These are phyloP conservation scores for Quillaja saponaria DNA, from an alignment of 306 rosid species.

Conservation along the genomic window DNA sequence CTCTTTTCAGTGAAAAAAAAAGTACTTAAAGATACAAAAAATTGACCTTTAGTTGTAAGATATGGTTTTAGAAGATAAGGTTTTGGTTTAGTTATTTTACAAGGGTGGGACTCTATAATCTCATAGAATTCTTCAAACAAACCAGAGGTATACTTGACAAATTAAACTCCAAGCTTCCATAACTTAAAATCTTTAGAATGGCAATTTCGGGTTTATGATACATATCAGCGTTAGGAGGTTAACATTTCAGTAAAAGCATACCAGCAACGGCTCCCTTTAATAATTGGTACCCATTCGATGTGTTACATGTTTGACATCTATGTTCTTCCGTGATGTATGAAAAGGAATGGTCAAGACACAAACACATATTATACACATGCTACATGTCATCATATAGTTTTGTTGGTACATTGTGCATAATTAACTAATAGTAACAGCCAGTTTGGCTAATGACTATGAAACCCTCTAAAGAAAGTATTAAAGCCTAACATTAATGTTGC, in stretches of 20 bases:
- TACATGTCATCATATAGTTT: slow-evolving; percentile 8
- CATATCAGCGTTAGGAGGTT: slow-evolving; percentile 5
- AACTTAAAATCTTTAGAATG: neutral
- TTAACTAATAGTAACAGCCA: neutral
- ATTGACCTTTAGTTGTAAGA: neutral
- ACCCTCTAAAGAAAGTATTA: too few species aligned
- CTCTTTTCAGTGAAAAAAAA: neutral
- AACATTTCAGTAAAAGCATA: slow-evolving; percentile 6
- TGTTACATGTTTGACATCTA: slow-evolving; percentile 13
- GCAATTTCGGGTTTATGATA: neutral
- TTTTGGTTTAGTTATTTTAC: neutral
- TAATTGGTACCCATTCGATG: neutral
- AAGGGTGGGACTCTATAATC: neutral
- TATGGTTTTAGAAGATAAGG: neutral
- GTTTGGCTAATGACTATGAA: neutral
- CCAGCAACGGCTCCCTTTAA: slow-evolving; percentile 1
- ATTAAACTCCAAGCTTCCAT: slow-evolving; percentile 19
- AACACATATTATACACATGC: slow-evolving; percentile 5
- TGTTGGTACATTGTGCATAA: neutral
- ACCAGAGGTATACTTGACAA: slow-evolving; percentile 3
- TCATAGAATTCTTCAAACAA: slow-evolving; percentile 5
- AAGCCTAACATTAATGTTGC: neutral
- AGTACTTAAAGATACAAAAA: slow-evolving; percentile 1
- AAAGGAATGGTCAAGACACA: neutral
- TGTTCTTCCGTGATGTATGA: neutral